These are phyloP conservation scores for Prunus fruticosa DNA, from an alignment of 306 rosid species.

Conservation along the genomic window DNA sequence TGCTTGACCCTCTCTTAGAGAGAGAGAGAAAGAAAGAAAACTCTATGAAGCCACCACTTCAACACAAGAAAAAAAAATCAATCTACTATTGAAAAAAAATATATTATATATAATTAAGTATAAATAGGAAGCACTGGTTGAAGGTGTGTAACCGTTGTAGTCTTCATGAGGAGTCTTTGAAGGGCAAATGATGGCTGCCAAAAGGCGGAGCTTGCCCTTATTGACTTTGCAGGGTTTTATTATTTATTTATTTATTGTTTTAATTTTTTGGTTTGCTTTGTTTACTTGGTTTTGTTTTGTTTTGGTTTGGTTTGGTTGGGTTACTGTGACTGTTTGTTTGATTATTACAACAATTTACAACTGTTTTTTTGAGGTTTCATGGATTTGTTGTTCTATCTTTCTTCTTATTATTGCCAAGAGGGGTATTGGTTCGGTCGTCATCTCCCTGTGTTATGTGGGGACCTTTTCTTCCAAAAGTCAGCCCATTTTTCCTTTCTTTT, in stretches of 20 bases:
- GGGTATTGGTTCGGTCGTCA: constrained; percentile 20
- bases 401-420: neutral
- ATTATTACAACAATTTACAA: constrained; percentile 38
- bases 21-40: too few relatives aligned
- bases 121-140: neutral
- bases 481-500: constrained; percentile 19
- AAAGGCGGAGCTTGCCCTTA: constrained; percentile 54
- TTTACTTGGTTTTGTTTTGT: neutral
- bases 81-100: too few relatives aligned
- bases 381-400: constrained; percentile 16
- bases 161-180: constrained; percentile 29
- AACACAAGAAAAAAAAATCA: too few relatives aligned
- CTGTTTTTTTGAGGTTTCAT: constrained; percentile 30
- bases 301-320: neutral
- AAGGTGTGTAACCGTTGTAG: constrained; percentile 12
- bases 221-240: constrained; percentile 54
- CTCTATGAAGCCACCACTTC: too few relatives aligned
- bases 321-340: constrained; percentile 40
- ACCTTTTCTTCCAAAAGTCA: constrained; percentile 43
- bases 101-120: neutral
- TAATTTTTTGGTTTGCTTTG: neutral
- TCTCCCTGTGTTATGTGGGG: constrained; percentile 8
- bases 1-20: constrained; percentile 7
- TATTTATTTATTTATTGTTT: neutral
- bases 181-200: constrained; percentile 32